Base-by-base conservation (phyloP, 495 filamentous ascomycete species). In the Neurospora hispaniola region DNA sequence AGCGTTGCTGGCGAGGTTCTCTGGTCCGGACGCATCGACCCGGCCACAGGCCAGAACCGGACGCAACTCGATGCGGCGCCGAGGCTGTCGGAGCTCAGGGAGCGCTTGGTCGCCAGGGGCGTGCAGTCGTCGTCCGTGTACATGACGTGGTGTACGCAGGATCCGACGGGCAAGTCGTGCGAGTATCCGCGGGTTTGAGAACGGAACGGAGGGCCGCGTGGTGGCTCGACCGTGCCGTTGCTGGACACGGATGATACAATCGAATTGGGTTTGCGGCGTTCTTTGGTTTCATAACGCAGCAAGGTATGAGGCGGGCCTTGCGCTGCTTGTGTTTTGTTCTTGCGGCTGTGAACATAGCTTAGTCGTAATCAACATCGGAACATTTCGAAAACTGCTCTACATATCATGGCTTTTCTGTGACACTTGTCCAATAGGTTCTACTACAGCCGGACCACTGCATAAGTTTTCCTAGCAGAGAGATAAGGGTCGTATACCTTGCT, bases 1-100 rank as follows among this genome's bases (percentile, higher is more conserved):
- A 85, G 83, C 71, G 92, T 90, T 8, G 91, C 89, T 0, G 92
- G 84, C 48, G 92, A 94, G 80, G 89, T 93, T 10, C 83, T 94
- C 40, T 95, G 92, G 93, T 89, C 86, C 41, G 92, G 91, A 14
- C 80, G 88, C 20, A 81, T 83, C 62, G 89, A 92, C 76, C 41
- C 44, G 14, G 85, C 83, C 0, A 71, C 80, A 18, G 91, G 91
- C 5, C 76, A 85, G 72, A 92, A 91, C 78, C 83, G 91, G 71
- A 90, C 86, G 66, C 89, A 91, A 80, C 74, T 90, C 16, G 86
- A 88, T 71, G 91, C 90, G 7, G 84, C 82, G 71, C 90, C 88
- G 42, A 83, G 93, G 70, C 79, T 95, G 76, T 85, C 83, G 31
- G 90, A 93, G 81, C 86, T 91, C 81, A 85, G 93, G 70, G 92